Percentiles rank a stretch among this genome's conserved stretches.
Conservation (phyloP, 306 rosid genomes). For the Inga oerstediana region DNA sequence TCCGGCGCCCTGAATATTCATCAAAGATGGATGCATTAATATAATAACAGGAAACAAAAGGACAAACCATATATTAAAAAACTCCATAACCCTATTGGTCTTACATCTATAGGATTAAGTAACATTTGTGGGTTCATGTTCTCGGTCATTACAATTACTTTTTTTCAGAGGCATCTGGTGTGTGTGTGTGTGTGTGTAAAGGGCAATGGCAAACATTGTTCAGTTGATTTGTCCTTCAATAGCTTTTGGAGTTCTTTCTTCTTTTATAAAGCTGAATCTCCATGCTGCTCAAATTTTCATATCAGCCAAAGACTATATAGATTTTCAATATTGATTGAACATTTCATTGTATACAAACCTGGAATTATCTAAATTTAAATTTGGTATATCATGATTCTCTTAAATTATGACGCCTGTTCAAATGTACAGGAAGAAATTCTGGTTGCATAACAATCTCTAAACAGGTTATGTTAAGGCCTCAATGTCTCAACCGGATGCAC, state of each 20-base stretch:
- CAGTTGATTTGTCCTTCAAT: neutral
- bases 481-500: neutral
- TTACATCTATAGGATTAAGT: neutral
- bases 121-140: neutral
- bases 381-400: neutral
- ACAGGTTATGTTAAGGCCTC: neutral
- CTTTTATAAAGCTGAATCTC: neutral
- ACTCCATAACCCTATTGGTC: constrained; percentile 16
- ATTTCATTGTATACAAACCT: no score
- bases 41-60: neutral
- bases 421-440: neutral
- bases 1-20: constrained; percentile 67
- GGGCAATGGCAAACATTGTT: neutral
- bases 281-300: no score
- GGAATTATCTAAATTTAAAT: no score
- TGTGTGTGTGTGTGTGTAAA: no score
- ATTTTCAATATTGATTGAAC: no score
- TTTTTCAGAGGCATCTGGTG: neutral
- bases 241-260: neutral
- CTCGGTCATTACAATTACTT: neutral
- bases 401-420: neutral
- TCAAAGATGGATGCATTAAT: constrained; percentile 32
- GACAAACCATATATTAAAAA: neutral
- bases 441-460: neutral
- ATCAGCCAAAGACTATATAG: no score